Evolutionary conservation across 345 rosid species (phyloP), one percentile per base, ranked within the genome.

Genomic region (Euphorbia peplus): DNA sequence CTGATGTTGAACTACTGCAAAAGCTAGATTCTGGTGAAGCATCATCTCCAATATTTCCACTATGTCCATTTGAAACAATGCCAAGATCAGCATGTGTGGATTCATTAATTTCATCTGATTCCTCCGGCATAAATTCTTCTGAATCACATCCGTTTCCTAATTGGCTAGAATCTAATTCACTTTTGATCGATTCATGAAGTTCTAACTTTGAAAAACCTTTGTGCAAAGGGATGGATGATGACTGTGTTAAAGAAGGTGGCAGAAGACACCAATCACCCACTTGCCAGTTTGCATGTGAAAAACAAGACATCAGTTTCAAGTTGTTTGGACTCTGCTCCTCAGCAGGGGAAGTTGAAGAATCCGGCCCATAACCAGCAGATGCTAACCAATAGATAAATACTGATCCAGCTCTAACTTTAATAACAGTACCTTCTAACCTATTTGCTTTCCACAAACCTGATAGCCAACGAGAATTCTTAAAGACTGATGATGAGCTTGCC

Each of bases 381-480:
- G 99, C 93, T 76, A 95, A 90, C 98, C 98, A 95, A 76, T 88
- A 92, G 51, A 92, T 82, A 80, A 90, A 95, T 60, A 86, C 88
- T 21, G 99, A 85, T 57, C 96, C 98, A 24, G 88, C 83, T 3
- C 90, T 78, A 65, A 95, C 99, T 75, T 90, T 90, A 56, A 90
- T 88, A 61, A 95, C 97, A 53, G 95, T 95, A 63, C 98, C 99
- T 82, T 90, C 98, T 77, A 92, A 76, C 60, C 92, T 82, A 75
- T 80, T 88, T 42, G 97, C 85, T 83, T 85, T 92, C 98, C 98
- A 90, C 80, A 86, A 69, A 70, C 96, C 99, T 69, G 87, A 78
- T 66, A 88, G 72, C 95, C 95, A 95, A 66, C 92, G 79, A 18
- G 96, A 85, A 78, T 80, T 88, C 83, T 86, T 91, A 71, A 90